These are phyloP conservation scores for Kalmanozyma brasiliensis DNA, from an alignment of 1,284 basidiomycete genomes.

Conservation along the genomic window DNA sequence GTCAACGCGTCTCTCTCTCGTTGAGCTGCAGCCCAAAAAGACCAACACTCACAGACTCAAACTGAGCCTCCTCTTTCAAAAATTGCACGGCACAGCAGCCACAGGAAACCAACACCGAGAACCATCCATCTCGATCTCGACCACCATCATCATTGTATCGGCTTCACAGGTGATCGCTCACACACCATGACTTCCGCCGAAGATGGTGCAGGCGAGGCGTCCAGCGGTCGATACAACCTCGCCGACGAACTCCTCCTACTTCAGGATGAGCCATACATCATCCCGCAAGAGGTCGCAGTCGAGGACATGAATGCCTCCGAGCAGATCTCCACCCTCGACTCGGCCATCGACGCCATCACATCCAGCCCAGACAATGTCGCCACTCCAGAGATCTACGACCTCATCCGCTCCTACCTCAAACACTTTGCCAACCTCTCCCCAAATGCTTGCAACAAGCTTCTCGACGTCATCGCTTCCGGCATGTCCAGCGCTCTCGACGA, in stretches of 20 bases:
- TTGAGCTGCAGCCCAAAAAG: not conserved
- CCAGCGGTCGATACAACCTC: constrained; percentile 47
- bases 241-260: constrained; percentile 58
- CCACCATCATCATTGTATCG: not conserved
- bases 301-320: constrained; percentile 47
- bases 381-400: constrained; percentile 44
- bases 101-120: not conserved
- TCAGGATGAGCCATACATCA: constrained; percentile 60
- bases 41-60: constrained; percentile 14
- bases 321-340: constrained; percentile 49
- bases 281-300: constrained; percentile 57
- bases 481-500: constrained; percentile 55
- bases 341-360: constrained; percentile 55
- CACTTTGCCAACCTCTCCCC: constrained; percentile 50
- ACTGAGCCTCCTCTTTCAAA: no score
- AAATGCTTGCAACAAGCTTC: constrained; percentile 54
- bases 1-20: not conserved
- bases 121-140: not conserved
- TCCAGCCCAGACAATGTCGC: constrained; percentile 47
- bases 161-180: constrained; percentile 6
- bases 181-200: constrained; percentile 22
- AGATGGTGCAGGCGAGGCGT: constrained; percentile 8
- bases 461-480: constrained; percentile 58
- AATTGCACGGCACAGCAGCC: not conserved
- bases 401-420: constrained; percentile 61